A percentile compares a stretch with the other conserved stretches of the same genome.
Conservation (phyloP, 768 basidiomycete species). For the Russula sp. region DNA sequence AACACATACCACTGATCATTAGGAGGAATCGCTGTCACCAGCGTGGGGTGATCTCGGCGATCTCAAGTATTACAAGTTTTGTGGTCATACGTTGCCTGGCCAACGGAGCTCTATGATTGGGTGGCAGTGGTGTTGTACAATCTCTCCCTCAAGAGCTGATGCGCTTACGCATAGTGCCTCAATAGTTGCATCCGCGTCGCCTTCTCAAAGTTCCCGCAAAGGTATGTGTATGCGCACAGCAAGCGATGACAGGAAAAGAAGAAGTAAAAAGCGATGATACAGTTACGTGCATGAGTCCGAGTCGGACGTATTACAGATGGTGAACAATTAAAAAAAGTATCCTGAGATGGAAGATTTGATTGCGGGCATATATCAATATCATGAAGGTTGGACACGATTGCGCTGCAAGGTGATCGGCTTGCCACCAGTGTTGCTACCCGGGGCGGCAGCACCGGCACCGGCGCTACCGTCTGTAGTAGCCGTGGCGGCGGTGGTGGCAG, state of each 20-base stretch:
- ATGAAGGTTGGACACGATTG: conserved; percentile 27
- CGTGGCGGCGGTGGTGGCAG: background rate
- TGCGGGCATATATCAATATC: background rate
- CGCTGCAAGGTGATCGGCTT: conserved; percentile 19
- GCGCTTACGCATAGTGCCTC: too few species aligned
- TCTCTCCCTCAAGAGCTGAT: too few species aligned
- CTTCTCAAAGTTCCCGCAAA: background rate
- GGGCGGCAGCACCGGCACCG: background rate
- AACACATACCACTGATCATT: too few species aligned
- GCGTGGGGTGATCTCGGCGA: too few species aligned
- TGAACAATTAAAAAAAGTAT: background rate
- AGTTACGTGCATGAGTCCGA: conserved; percentile 10
- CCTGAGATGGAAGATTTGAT: background rate
- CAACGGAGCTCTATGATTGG: too few species aligned
- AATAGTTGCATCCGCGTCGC: too few species aligned
- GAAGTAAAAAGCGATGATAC: background rate
- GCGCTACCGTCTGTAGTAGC: background rate
- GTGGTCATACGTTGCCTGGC: too few species aligned
- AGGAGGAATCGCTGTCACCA: too few species aligned
- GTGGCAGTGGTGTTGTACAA: too few species aligned
- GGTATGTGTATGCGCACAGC: background rate
- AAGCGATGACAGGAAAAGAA: conserved; percentile 29
- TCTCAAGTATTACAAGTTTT: too few species aligned
- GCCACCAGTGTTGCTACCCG: conserved; percentile 3
- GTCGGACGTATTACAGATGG: conserved; percentile 1